Conservation (phyloP, 768 basidiomycete species). For the Gloeophyllum trabeum region DNA sequence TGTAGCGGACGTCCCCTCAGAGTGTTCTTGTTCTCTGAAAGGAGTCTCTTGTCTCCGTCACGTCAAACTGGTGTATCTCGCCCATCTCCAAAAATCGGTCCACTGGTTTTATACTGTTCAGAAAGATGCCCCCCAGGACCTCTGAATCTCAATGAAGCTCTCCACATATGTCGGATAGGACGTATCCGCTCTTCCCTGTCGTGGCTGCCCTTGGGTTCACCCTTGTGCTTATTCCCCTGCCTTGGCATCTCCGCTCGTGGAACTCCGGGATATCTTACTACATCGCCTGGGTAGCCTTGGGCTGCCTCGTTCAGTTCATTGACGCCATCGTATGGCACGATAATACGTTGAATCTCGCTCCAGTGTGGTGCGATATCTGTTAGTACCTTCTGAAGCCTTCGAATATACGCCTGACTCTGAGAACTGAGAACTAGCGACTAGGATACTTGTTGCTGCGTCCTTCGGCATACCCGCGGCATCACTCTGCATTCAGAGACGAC, state of each 20-base stretch:
- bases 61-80: too few species aligned
- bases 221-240: constrained; percentile 21
- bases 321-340: constrained; percentile 53
- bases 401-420: too few species aligned
- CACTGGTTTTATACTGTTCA: too few species aligned
- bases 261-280: constrained; percentile 38
- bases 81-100: too few species aligned
- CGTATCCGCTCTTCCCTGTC: too few species aligned
- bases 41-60: too few species aligned
- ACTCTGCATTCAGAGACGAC: constrained; percentile 36
- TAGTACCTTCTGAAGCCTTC: too few species aligned
- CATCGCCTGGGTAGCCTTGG: constrained; percentile 36
- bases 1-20: too few species aligned
- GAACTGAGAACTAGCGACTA: constrained; percentile 20
- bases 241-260: constrained; percentile 27
- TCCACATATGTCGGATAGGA: too few species aligned
- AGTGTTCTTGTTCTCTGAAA: too few species aligned
- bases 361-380: constrained; percentile 78
- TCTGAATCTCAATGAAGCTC: too few species aligned
- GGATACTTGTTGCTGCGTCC: constrained; percentile 28
- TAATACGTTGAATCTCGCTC: constrained; percentile 29
- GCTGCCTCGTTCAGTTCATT: constrained; percentile 39
- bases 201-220: constrained; percentile 17
- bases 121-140: too few species aligned
- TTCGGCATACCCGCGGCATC: constrained; percentile 27